phyloP scores from a whole-genome alignment of 805 yeast genomes.

The Candida insectorum region DNA sequence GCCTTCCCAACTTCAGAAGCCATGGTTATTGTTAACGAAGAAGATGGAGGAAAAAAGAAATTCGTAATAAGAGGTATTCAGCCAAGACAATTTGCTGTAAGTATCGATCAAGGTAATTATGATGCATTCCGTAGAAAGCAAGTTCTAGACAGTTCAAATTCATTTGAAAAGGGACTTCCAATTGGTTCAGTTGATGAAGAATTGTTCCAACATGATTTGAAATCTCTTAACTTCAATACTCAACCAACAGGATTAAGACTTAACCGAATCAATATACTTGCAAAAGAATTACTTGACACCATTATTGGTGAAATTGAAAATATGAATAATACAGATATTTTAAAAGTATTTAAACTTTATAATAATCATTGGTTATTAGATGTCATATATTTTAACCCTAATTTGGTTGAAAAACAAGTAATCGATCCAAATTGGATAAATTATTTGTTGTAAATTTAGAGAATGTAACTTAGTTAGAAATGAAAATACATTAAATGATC shows the following conservation, averaged over 20 bases:
- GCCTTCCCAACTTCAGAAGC: conserved; percentile 90
- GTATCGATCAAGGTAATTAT: conserved; percentile 40
- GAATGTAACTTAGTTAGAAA: background rate
- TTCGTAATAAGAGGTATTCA: conserved; percentile 93
- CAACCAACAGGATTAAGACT: conserved; percentile 7
- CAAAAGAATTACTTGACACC: conserved; percentile 32
- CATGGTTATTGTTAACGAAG: conserved; percentile 70
- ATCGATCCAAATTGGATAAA: conserved; percentile 35
- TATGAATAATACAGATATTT: conserved; percentile 18
- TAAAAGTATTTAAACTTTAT: conserved; percentile 30
- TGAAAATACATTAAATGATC: background rate
- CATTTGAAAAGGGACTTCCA: conserved; percentile 15
- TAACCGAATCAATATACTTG: conserved; percentile 25
- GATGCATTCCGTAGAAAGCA: conserved; percentile 33
- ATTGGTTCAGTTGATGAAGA: conserved; percentile 36
- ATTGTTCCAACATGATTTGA: conserved; percentile 27
- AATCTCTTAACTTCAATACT: conserved; percentile 5
- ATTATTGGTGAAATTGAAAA: conserved; percentile 25
- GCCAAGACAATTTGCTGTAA: conserved; percentile 67
- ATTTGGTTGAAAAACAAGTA: conserved; percentile 31
- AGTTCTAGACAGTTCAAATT: conserved; percentile 6
- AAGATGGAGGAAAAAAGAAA: conserved; percentile 55
- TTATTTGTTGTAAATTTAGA: conserved; percentile 24
- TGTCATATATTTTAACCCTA: conserved; percentile 38
- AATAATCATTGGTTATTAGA: conserved; percentile 40